Evolutionary conservation across 140 eudicot species (phyloP).

Genomic region (Ambrosia hybrid): DNA sequence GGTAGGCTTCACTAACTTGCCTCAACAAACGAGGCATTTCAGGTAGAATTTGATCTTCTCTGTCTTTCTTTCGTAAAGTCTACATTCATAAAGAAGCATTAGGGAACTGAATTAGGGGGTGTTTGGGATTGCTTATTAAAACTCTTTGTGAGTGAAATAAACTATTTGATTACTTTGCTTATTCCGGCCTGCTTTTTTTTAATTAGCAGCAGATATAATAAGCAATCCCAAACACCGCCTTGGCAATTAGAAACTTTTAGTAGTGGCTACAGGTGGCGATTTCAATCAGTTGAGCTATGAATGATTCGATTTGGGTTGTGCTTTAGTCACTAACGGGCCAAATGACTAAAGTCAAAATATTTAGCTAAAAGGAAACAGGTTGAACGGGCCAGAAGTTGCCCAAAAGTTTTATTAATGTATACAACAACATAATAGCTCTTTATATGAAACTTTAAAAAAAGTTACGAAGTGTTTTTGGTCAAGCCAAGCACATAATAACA

Average conservation of each 20-base stretch:
- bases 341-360: background rate
- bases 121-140: background rate
- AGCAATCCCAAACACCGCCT: background rate
- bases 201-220: background rate
- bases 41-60: constrained; percentile 40
- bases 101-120: background rate
- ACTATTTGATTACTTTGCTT: no score
- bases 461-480: background rate
- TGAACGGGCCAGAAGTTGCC: background rate
- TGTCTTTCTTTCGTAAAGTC: constrained; percentile 52
- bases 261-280: background rate
- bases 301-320: constrained; percentile 6
- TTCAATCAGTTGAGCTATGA: background rate
- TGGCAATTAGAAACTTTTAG: background rate
- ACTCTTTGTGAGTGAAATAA: background rate
- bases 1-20: constrained; percentile 34
- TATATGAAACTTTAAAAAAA: background rate
- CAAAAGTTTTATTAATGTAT: background rate
- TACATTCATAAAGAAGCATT: constrained; percentile 3
- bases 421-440: background rate
- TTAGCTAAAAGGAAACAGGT: background rate
- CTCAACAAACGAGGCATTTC: constrained; percentile 37
- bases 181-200: no score
- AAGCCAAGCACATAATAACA: no score
- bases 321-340: background rate